Evolutionary conservation across 805 yeast species (phyloP).

Genomic region (Clavispora santaluciae): DNA sequence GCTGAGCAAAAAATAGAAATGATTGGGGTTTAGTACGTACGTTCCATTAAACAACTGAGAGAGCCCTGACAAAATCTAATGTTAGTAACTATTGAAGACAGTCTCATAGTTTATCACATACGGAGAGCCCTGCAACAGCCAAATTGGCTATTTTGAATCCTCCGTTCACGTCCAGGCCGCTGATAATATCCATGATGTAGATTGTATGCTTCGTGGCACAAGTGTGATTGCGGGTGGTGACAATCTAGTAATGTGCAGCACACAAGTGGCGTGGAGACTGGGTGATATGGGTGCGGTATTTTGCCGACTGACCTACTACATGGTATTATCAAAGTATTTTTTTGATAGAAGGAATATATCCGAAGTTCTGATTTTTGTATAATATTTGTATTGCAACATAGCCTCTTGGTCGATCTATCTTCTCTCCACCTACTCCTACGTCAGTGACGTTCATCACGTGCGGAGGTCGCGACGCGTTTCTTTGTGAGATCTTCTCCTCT

Average conservation of each 20-base stretch:
- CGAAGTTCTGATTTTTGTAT: no score
- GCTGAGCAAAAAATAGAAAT: not conserved
- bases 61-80: conserved; percentile 43
- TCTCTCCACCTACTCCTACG: not conserved
- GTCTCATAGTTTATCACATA: conserved; percentile 26
- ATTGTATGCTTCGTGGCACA: not conserved
- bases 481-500: not conserved
- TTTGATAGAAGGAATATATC: no score
- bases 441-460: not conserved
- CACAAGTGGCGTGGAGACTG: no score
- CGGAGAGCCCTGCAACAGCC: conserved; percentile 49
- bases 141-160: conserved; percentile 51
- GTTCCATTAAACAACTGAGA: conserved; percentile 48
- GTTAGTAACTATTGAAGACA: conserved; percentile 5
- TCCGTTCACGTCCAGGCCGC: conserved; percentile 40
- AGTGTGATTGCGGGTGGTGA: not conserved
- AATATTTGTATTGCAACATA: no score
- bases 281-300: no score
- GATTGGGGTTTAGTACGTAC: conserved; percentile 27
- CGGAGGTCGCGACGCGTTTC: not conserved
- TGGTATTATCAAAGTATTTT: no score
- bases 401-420: no score
- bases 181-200: conserved; percentile 36
- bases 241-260: not conserved
- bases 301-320: no score